A percentile compares a stretch with the other conserved stretches of the same genome.
phyloP scores from a whole-genome alignment of 1,139 yeast genomes.

The Suhomyces yuchorum region DNA sequence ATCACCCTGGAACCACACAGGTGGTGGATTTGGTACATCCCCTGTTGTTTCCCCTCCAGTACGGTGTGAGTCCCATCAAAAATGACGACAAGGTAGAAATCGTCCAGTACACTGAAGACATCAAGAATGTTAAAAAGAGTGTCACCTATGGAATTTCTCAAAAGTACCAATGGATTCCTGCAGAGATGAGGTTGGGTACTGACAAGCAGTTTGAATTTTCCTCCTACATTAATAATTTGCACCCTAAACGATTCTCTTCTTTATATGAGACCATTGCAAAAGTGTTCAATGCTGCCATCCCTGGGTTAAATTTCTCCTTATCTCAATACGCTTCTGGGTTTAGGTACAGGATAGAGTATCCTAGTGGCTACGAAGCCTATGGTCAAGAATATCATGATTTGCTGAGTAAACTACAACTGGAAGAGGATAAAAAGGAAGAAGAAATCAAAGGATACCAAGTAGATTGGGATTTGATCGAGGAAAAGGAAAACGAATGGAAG shows the following conservation, averaged over 20 bases:
- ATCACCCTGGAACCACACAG: constrained; percentile 40
- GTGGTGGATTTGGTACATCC: constrained; percentile 49
- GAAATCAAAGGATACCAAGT: not conserved
- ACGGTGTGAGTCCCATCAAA: constrained; percentile 33
- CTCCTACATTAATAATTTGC: constrained; percentile 45
- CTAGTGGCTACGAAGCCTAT: constrained; percentile 20
- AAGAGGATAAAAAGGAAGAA: not conserved
- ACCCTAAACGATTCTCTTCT: constrained; percentile 28
- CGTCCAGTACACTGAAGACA: not conserved
- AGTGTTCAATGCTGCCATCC: constrained; percentile 31
- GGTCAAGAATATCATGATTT: constrained; percentile 15
- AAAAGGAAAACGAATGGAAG: not conserved
- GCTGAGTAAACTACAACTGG: not conserved
- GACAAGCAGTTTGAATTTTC: constrained; percentile 19
- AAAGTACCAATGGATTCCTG: constrained; percentile 14
- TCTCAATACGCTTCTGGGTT: constrained; percentile 26
- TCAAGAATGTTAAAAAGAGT: not conserved
- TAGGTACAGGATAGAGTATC: constrained; percentile 22
- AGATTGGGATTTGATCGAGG: not conserved
- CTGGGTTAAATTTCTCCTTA: constrained; percentile 34
- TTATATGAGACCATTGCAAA: constrained; percentile 33
- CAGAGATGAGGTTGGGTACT: constrained; percentile 22
- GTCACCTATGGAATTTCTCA: not conserved
- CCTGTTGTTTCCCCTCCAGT: constrained; percentile 41
- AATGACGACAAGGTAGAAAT: not conserved